phyloP scores from a whole-genome alignment of 371 early-diverging fungal species.

The Caulochytrium protostelioides region DNA sequence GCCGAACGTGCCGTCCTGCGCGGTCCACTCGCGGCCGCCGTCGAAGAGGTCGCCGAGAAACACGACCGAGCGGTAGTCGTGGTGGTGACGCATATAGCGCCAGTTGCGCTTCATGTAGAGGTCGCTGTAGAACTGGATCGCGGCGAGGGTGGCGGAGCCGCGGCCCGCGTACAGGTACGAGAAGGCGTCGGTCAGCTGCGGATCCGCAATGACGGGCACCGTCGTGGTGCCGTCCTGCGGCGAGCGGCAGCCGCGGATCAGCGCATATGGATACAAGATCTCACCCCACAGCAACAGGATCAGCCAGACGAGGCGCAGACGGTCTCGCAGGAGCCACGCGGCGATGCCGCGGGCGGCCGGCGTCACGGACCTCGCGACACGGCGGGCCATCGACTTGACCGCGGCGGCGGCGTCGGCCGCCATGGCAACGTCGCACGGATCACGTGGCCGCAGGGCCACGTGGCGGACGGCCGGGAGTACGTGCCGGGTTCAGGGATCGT shows the following conservation, averaged over 20 bases:
- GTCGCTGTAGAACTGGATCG: constrained; percentile 57
- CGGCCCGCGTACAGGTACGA: constrained; percentile 46
- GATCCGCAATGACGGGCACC: constrained; percentile 52
- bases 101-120: constrained; percentile 65
- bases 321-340: too few species aligned
- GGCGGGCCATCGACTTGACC: too few species aligned
- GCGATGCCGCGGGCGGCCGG: too few species aligned
- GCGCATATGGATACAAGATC: too few species aligned
- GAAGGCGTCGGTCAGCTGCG: constrained; percentile 72
- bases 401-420: too few species aligned
- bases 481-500: too few species aligned
- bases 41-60: constrained; percentile 77
- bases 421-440: too few species aligned
- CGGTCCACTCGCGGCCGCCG: constrained; percentile 57
- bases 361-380: too few species aligned
- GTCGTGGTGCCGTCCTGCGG: not conserved
- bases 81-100: constrained; percentile 19
- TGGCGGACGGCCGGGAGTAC: too few species aligned
- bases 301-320: too few species aligned
- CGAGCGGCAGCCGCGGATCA: not conserved
- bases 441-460: too few species aligned
- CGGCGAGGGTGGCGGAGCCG: constrained; percentile 20
- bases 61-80: constrained; percentile 39
- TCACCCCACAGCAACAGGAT: too few species aligned
- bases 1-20: constrained; percentile 16